These are phyloP conservation scores for Camillea tinctor DNA, from an alignment of 2,329 filamentous ascomycete genomes.

Conservation along the genomic window DNA sequence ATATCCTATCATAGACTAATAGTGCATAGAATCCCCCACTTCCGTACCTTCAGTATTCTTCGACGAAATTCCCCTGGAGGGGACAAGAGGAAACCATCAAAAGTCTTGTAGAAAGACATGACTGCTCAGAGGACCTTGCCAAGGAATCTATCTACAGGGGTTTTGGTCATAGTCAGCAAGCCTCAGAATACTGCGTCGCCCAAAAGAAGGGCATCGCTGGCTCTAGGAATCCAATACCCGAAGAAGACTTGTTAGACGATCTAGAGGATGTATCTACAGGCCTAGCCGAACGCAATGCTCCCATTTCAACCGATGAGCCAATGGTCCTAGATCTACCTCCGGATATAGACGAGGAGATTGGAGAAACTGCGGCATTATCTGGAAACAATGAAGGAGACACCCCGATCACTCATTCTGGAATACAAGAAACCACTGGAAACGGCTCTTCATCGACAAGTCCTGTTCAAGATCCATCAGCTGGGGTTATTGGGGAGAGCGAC, in stretches of 20 bases:
- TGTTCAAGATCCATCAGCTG: slow-evolving; percentile 17
- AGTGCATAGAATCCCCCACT: slow-evolving; percentile 27
- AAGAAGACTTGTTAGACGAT: slow-evolving; percentile 44
- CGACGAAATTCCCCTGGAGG: slow-evolving; percentile 48
- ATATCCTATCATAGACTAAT: slow-evolving; percentile 12
- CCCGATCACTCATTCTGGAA: slow-evolving; percentile 20
- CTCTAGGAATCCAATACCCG: slow-evolving; percentile 65
- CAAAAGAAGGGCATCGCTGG: slow-evolving; percentile 58
- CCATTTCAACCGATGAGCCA: slow-evolving; percentile 19
- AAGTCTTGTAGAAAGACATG: slow-evolving; percentile 34
- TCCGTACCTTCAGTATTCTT: slow-evolving; percentile 43
- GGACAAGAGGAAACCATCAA: slow-evolving; percentile 29
- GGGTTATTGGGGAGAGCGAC: slow-evolving; percentile 18
- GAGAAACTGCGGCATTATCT: slow-evolving; percentile 14
- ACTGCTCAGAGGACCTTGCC: slow-evolving; percentile 54
- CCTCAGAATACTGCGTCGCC: slow-evolving; percentile 73
- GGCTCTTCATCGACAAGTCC: slow-evolving; percentile 24
- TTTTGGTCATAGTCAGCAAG: slow-evolving; percentile 60
- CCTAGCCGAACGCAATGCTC: slow-evolving; percentile 29
- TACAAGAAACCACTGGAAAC: slow-evolving; percentile 25
- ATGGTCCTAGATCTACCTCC: slow-evolving; percentile 28
- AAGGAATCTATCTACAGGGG: slow-evolving; percentile 82
- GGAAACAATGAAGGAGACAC: slow-evolving; percentile 20
- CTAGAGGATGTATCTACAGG: slow-evolving; percentile 33
- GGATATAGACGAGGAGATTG: slow-evolving; percentile 23